Evolutionary conservation across 306 rosid genomes (phyloP).

Genomic region (Alnus rubra): DNA sequence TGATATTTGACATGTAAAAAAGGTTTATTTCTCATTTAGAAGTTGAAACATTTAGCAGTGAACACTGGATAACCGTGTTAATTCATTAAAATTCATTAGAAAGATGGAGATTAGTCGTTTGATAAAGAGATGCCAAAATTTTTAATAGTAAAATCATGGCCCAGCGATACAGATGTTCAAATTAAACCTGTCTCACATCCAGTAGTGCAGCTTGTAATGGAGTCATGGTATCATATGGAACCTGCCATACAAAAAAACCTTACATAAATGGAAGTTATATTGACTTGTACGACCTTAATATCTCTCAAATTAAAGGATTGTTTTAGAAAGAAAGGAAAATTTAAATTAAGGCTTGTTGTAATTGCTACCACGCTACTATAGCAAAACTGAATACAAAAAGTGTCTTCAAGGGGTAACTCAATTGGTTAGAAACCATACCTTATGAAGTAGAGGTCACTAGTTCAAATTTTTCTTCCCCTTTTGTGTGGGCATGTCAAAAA

Average conservation of each 20-base stretch:
- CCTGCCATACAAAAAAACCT: constrained; percentile 49
- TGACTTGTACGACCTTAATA: constrained; percentile 4
- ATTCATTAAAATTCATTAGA: neutral
- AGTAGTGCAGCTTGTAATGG: constrained; percentile 97
- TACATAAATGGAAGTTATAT: constrained; percentile 5
- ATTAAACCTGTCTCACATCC: constrained; percentile 94
- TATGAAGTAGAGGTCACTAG: too few relatives aligned
- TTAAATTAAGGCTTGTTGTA: constrained; percentile 11
- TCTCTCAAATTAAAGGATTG: neutral
- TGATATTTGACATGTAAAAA: too few relatives aligned
- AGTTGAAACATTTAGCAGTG: too few relatives aligned
- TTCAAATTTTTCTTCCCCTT: too few relatives aligned
- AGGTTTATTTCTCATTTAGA: too few relatives aligned
- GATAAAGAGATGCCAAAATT: neutral
- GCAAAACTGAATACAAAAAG: constrained; percentile 77
- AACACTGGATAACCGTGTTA: too few relatives aligned
- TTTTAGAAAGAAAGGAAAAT: constrained; percentile 17
- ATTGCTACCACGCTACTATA: constrained; percentile 84
- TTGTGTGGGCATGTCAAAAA: too few relatives aligned
- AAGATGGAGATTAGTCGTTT: constrained; percentile 2
- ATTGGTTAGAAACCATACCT: too few relatives aligned
- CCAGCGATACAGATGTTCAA: constrained; percentile 24
- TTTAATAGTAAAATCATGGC: constrained; percentile 6
- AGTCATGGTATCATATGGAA: constrained; percentile 96
- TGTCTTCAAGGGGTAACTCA: too few relatives aligned